phyloP scores from a whole-genome alignment of 768 basidiomycete species.

The Lentinula detonsa region DNA sequence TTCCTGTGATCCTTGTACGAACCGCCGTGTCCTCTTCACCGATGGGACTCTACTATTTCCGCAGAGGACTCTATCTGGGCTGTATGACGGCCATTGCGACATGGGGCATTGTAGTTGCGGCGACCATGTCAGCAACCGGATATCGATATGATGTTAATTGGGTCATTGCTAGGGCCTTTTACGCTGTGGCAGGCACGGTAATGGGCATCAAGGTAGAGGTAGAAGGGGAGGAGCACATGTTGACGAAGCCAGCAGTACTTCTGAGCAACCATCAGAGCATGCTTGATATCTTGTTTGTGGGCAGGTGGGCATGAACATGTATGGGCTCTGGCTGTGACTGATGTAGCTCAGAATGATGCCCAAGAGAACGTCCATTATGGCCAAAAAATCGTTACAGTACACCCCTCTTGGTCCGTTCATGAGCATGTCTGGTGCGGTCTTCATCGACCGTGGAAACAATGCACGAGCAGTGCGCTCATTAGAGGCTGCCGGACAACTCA shows the following conservation, averaged over 20 bases:
- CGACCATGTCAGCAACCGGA: constrained; percentile 62
- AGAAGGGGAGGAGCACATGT: constrained; percentile 82
- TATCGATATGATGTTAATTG: constrained; percentile 75
- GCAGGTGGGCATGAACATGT: constrained; percentile 46
- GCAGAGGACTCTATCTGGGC: constrained; percentile 65
- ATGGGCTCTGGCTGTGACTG: constrained; percentile 3
- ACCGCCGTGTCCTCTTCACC: constrained; percentile 52
- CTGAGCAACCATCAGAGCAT: constrained; percentile 93
- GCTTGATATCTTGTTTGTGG: constrained; percentile 80
- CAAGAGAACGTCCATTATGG: constrained; percentile 77
- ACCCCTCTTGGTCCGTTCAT: constrained; percentile 90
- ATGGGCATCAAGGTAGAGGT: constrained; percentile 69
- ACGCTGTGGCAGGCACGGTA: constrained; percentile 53
- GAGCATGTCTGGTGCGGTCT: constrained; percentile 84
- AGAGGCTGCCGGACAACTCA: constrained; percentile 66
- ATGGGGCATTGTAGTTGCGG: constrained; percentile 63
- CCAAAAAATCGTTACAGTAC: constrained; percentile 86
- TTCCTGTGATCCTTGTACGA: constrained; percentile 63
- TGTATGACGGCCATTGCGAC: constrained; percentile 66
- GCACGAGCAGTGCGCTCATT: constrained; percentile 70
- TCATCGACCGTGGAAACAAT: constrained; percentile 83
- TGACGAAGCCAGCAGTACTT: constrained; percentile 55
- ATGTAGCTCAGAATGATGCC: constrained; percentile 64
- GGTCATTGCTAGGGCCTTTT: constrained; percentile 80
- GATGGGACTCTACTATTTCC: constrained; percentile 64